Conservation (phyloP, 2,329 filamentous ascomycete species). For the Trichoderma guizhouense region DNA sequence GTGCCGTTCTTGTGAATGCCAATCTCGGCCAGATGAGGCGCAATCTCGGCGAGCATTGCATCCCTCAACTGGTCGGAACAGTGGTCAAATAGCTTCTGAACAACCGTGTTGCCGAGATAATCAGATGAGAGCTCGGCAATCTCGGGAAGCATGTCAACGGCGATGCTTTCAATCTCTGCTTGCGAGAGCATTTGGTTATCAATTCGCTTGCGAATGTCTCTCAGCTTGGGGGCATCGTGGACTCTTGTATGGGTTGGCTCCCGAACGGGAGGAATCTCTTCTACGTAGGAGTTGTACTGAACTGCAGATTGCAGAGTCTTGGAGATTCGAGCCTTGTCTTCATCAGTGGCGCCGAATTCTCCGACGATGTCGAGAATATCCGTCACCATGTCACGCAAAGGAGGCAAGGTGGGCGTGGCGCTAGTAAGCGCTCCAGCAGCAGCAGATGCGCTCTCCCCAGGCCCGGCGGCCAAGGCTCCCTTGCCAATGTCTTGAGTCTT, state of each 20-base stretch:
- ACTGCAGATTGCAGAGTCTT: conserved; percentile 74
- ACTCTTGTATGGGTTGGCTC: conserved; percentile 86
- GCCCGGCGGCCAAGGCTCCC: conserved; percentile 28
- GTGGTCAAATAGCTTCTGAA: conserved; percentile 96
- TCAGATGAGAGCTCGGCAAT: conserved; percentile 93
- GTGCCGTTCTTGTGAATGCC: conserved; percentile 99
- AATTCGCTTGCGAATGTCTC: conserved; percentile 95
- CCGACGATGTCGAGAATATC: conserved; percentile 84
- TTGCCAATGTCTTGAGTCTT: conserved; percentile 50
- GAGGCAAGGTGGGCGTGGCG: conserved; percentile 63
- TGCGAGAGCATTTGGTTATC: conserved; percentile 88
- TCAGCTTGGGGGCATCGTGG: conserved; percentile 89
- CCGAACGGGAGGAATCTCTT: conserved; percentile 83
- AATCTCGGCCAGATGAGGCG: conserved; percentile 91
- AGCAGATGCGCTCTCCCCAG: conserved; percentile 33
- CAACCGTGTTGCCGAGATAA: conserved; percentile 98
- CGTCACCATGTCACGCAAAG: conserved; percentile 71
- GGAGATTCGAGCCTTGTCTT: conserved; percentile 71
- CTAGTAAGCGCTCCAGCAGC: conserved; percentile 32
- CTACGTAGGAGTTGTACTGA: conserved; percentile 65
- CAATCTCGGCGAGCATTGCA: conserved; percentile 83
- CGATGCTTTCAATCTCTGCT: conserved; percentile 87
- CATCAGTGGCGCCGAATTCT: conserved; percentile 80
- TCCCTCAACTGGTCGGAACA: conserved; percentile 89
- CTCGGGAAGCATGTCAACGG: conserved; percentile 90